Evolutionary conservation across 495 filamentous ascomycete species (phyloP).

Genomic region (Friedmanniomyces simplex): DNA sequence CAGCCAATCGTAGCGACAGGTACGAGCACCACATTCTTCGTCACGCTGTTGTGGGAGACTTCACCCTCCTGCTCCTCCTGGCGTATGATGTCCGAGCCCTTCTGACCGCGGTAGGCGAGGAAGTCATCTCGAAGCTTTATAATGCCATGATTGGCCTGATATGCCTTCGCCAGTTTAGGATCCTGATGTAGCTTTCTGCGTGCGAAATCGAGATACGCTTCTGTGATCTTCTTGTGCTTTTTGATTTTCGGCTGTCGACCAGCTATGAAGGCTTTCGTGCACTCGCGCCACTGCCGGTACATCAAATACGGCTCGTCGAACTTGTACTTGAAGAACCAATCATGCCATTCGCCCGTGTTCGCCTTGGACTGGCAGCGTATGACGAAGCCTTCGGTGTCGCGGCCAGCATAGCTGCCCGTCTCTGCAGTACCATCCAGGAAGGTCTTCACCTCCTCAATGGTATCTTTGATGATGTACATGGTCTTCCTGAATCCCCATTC

Average conservation of each 20-base stretch:
- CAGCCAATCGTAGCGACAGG: conserved; percentile 90
- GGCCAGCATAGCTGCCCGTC: conserved; percentile 74
- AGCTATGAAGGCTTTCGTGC: conserved; percentile 77
- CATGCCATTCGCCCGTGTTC: conserved; percentile 45
- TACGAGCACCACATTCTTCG: conserved; percentile 59
- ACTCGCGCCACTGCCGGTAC: conserved; percentile 98
- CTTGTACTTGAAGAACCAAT: conserved; percentile 99
- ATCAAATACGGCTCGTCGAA: conserved; percentile 98
- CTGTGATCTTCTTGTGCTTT: conserved; percentile 84
- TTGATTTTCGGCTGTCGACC: conserved; percentile 63
- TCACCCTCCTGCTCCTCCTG: conserved; percentile 42
- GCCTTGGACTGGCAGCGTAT: conserved; percentile 68
- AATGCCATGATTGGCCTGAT: conserved; percentile 88
- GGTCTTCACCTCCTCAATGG: conserved; percentile 56
- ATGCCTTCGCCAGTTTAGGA: conserved; percentile 50
- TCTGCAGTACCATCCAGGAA: conserved; percentile 79
- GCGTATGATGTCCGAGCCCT: conserved; percentile 73
- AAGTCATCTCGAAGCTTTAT: conserved; percentile 84
- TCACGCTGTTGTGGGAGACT: conserved; percentile 37
- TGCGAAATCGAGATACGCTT: conserved; percentile 79
- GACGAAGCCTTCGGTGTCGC: conserved; percentile 94
- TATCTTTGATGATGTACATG: conserved; percentile 65
- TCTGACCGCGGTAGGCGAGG: conserved; percentile 64
- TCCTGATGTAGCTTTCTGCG: conserved; percentile 58
- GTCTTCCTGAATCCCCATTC: conserved; percentile 90